These are phyloP conservation scores for Opeltia flavorubescens DNA, from an alignment of 495 filamentous ascomycete species.

Conservation along the genomic window DNA sequence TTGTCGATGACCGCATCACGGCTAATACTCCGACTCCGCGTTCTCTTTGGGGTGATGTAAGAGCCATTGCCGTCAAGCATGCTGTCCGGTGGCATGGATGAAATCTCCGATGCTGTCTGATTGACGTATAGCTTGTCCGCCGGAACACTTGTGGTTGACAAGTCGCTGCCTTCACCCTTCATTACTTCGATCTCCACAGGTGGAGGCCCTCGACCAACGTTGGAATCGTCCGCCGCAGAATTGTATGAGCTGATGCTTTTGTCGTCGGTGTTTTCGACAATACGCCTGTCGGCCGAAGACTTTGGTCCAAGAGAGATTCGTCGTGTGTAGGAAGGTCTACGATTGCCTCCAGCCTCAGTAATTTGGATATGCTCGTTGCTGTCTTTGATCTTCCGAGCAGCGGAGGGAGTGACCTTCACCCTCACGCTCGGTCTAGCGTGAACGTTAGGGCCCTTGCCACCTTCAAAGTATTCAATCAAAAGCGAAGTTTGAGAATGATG, in stretches of 20 bases:
- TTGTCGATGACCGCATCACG: constrained; percentile 31
- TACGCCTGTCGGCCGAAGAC: constrained; percentile 37
- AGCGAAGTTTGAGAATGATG: constrained; percentile 76
- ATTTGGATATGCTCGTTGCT: constrained; percentile 67
- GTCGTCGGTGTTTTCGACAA: constrained; percentile 36
- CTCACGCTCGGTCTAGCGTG: constrained; percentile 77
- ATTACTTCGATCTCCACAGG: constrained; percentile 80
- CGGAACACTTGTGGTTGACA: constrained; percentile 32
- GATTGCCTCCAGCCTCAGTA: constrained; percentile 55
- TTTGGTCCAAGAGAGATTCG: constrained; percentile 46
- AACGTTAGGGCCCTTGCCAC: constrained; percentile 50
- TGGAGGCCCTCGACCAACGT: constrained; percentile 44
- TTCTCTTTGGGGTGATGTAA: constrained; percentile 32
- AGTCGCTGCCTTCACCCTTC: constrained; percentile 40
- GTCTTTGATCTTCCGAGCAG: constrained; percentile 36
- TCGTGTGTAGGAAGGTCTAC: constrained; percentile 49
- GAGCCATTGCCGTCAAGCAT: constrained; percentile 58
- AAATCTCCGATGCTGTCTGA: constrained; percentile 64
- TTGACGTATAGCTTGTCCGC: constrained; percentile 45
- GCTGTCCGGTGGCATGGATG: constrained; percentile 78
- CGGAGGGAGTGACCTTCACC: constrained; percentile 83
- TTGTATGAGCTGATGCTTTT: constrained; percentile 48
- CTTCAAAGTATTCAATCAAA: constrained; percentile 96
- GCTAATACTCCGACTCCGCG: constrained; percentile 44
- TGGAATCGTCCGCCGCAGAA: constrained; percentile 66